phyloP scores from a whole-genome alignment of 192 early-diverging fungal species.

The Podochytrium sp. region DNA sequence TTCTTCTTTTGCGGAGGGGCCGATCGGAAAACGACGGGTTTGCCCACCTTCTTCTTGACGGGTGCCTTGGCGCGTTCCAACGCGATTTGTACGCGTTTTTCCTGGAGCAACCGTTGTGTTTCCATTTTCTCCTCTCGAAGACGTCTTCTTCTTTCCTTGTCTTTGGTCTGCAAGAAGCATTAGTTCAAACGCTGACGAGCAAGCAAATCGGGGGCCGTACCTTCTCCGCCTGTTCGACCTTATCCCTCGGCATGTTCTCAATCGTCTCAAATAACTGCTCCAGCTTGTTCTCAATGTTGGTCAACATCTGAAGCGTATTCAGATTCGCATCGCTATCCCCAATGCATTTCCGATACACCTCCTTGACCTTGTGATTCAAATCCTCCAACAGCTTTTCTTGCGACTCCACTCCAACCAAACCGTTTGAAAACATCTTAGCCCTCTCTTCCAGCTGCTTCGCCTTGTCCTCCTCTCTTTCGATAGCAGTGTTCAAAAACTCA shows the following conservation, averaged over 20 bases:
- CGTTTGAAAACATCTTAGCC: conserved; percentile 52
- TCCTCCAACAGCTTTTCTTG: conserved; percentile 61
- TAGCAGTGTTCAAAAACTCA: conserved; percentile 56
- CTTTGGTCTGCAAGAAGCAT: conserved; percentile 48
- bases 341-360: conserved; percentile 59
- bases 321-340: conserved; percentile 62
- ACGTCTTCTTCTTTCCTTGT: conserved; percentile 60
- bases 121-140: conserved; percentile 64
- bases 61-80: conserved; percentile 63
- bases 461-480: conserved; percentile 60
- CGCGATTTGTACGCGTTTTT: conserved; percentile 60
- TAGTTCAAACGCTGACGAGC: too few relatives aligned
- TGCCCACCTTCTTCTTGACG: conserved; percentile 67
- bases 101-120: conserved; percentile 55
- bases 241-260: conserved; percentile 63
- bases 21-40: conserved; percentile 61
- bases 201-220: too few relatives aligned
- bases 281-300: conserved; percentile 60
- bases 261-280: conserved; percentile 65
- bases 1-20: conserved; percentile 66
- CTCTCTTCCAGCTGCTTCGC: conserved; percentile 58
- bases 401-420: conserved; percentile 50
- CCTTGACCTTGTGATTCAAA: conserved; percentile 62
- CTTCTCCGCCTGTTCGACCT: conserved; percentile 67
- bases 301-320: conserved; percentile 61